Percentiles rank a stretch among this genome's conserved stretches.
phyloP scores from a whole-genome alignment of 2,329 filamentous ascomycete species.

The Diaporthe nobilis region DNA sequence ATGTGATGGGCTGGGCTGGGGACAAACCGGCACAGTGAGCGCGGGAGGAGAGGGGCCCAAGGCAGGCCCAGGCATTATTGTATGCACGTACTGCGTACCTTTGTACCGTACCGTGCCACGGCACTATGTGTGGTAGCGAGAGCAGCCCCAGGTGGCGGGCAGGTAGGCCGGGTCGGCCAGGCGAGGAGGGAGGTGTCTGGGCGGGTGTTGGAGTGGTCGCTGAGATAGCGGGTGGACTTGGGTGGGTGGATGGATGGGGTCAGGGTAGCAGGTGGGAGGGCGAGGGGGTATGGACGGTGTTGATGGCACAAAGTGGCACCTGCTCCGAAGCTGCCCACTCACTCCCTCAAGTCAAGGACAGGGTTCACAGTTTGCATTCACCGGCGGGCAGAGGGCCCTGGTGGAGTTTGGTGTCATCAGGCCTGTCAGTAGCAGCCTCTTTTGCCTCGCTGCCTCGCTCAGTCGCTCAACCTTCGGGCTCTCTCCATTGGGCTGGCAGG shows the following conservation, averaged over 20 bases:
- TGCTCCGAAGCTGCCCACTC: conserved; percentile 37
- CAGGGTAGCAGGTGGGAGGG: conserved; percentile 25
- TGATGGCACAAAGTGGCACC: conserved; percentile 39
- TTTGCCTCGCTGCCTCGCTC: conserved; percentile 35
- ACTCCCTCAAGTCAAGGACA: conserved; percentile 32
- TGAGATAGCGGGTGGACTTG: conserved; percentile 29
- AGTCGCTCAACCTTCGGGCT: conserved; percentile 33
- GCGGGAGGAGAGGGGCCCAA: conserved; percentile 26
- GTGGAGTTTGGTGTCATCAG: conserved; percentile 37
- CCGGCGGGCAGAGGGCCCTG: conserved; percentile 33
- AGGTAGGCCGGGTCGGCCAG: conserved; percentile 29
- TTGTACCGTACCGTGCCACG: conserved; percentile 33
- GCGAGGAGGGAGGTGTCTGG: conserved; percentile 21
- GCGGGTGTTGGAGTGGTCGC: conserved; percentile 10
- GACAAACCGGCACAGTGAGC: conserved; percentile 32
- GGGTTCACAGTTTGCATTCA: conserved; percentile 33
- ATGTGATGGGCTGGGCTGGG: conserved; percentile 30
- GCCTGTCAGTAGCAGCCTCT: conserved; percentile 37
- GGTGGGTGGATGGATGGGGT: conserved; percentile 26
- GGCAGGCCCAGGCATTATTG: conserved; percentile 10
- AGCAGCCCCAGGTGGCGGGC: conserved; percentile 32
- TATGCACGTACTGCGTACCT: conserved; percentile 26
- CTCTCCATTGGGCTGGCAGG: conserved; percentile 34
- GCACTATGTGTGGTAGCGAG: conserved; percentile 30
- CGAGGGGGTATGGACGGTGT: conserved; percentile 31